Conservation (phyloP, 345 rosid genomes). For the Acer campestre region DNA sequence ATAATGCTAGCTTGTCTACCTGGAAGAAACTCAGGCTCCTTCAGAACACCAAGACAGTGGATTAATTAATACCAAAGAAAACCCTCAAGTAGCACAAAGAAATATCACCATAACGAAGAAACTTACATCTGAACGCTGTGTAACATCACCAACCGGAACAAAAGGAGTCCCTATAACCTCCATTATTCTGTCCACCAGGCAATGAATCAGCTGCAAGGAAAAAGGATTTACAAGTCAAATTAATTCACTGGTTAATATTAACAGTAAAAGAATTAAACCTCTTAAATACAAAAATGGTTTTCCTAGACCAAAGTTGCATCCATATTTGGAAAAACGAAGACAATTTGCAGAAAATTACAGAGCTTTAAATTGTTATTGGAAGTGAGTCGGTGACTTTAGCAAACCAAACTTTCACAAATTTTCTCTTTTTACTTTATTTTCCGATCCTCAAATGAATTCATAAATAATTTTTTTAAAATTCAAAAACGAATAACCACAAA, state of each 20-base stretch:
- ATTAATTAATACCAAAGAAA: not conserved
- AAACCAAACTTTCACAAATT: no score
- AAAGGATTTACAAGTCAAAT: not conserved
- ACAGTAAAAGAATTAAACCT: not conserved
- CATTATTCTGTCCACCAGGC: constrained; percentile 88
- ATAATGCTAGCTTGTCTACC: constrained; percentile 88
- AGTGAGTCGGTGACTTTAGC: no score
- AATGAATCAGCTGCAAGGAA: constrained; percentile 74
- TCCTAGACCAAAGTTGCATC: not conserved
- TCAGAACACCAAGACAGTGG: constrained; percentile 17
- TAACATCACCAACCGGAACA: constrained; percentile 47
- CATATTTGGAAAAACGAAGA: no score
- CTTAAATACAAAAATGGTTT: not conserved
- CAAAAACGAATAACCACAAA: no score
- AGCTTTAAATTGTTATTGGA: no score
- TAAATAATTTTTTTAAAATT: no score
- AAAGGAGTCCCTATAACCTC: constrained; percentile 78
- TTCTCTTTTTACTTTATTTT: no score
- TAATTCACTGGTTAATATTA: not conserved
- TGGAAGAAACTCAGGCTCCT: constrained; percentile 83
- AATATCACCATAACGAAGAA: not conserved
- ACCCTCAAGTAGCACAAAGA: not conserved
- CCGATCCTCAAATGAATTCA: no score
- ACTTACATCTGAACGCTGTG: constrained; percentile 66
- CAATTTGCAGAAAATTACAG: no score